phyloP scores from a whole-genome alignment of 106 monocot genomes.

The Acorus calamus region DNA sequence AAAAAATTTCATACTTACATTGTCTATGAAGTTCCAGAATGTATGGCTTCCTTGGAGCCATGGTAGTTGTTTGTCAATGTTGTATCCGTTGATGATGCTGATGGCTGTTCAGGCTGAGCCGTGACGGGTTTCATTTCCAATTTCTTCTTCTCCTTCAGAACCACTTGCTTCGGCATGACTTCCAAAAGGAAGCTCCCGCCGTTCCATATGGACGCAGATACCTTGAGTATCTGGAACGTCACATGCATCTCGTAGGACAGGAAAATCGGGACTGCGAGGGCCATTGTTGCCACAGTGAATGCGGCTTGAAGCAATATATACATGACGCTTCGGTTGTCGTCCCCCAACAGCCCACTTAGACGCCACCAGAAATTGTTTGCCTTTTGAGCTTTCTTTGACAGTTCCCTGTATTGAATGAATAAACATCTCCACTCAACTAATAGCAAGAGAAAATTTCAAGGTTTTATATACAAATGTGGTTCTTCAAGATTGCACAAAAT shows the following conservation, averaged over 20 bases:
- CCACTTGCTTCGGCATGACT: conserved; percentile 81
- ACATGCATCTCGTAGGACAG: conserved; percentile 74
- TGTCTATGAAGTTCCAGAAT: no score
- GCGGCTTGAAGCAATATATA: conserved; percentile 77
- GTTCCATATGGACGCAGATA: conserved; percentile 81
- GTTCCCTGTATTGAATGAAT: conserved; percentile 40
- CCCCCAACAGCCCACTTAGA: conserved; percentile 77
- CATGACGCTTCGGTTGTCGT: conserved; percentile 76
- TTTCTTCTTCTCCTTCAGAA: conserved; percentile 86
- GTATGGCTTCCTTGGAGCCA: no score
- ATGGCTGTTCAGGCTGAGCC: not conserved
- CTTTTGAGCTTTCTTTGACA: conserved; percentile 97
- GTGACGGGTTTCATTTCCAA: conserved; percentile 51
- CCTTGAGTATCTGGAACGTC: conserved; percentile 74
- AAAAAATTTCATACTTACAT: no score
- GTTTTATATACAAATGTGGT: no score
- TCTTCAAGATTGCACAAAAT: no score
- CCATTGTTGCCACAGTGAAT: conserved; percentile 87
- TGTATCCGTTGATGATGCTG: no score
- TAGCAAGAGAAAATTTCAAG: no score
- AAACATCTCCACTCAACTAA: no score
- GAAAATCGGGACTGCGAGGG: conserved; percentile 82
- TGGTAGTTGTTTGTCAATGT: no score
- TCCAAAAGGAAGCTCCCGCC: conserved; percentile 85
- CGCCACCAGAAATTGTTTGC: conserved; percentile 91